Base-by-base conservation (phyloP, 2,329 filamentous ascomycete species). In the Colletotrichum higginsianum region DNA sequence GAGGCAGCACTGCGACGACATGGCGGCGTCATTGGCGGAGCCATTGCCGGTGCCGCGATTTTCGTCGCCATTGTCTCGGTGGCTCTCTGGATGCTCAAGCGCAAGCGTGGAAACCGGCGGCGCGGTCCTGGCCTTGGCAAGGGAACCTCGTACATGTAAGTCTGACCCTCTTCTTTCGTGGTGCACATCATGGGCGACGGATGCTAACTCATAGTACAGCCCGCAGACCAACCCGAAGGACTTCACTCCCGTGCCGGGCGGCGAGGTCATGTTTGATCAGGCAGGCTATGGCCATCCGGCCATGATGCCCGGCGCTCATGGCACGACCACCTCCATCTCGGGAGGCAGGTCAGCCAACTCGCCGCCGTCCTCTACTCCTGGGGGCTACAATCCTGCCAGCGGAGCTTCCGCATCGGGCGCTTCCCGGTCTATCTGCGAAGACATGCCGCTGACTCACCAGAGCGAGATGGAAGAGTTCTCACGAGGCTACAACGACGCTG, bases 11-110 rank as follows among this genome's bases (percentile, higher is more conserved):
- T 0, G 2, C 53, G 53, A 9, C 69, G 52, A 12, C 61, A 72
- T 40, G 86, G 86, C 2, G 85, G 85, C 49, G 88, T 90, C 44
- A 83, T 90, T 3, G 88, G 88, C 35, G 88, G 86, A 15, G 84
- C 83, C 18, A 82, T 90, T 50, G 84, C 86, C n/a, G 87, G 86
- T 18, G 80, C 88, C 0, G 87, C 85, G 6, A 82, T 82, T 3
- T 72, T 89, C 2, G 78, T 84, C 11, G 81, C 83, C 8, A 72
- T 89, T 8, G 72, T 83, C 7, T 82, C 82, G 0, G 73, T 88
- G 0, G 78, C 77, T 23, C 76, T 87, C 61, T 87, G 83, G 75
- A 79, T 86, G 61, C 79, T 84, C 77, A 83, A 84, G 57, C 84
- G 84, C 47, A 83, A 81, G 61, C 81, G 80, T 62, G 78, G 80